Conservation (phyloP, 345 rosid species). For the Moricandia arvensis region DNA sequence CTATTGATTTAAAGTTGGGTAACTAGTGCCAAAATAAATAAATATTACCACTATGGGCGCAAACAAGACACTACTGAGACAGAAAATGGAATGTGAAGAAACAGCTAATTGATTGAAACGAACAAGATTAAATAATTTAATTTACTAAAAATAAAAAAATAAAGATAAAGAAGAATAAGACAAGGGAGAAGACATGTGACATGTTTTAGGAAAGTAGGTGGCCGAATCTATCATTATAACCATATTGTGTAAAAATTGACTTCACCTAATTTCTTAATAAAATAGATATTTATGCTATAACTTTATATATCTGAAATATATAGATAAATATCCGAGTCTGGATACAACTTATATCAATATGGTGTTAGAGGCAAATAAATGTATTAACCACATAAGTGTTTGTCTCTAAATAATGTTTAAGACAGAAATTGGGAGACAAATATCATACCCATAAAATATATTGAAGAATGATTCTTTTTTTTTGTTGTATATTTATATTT, state of each 20-base stretch:
- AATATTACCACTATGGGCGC: background rate
- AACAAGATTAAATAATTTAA: background rate
- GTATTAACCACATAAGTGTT: background rate
- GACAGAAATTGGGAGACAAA: constrained; percentile 5
- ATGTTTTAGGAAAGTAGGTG: constrained; percentile 40
- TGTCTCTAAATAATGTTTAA: background rate
- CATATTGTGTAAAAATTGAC: constrained; percentile 26
- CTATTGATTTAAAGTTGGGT: too few species aligned
- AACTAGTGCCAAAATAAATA: background rate
- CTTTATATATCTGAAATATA: too few species aligned
- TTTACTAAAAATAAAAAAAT: background rate
- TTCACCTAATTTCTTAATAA: constrained; percentile 17
- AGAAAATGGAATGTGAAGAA: constrained; percentile 28
- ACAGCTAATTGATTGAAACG: constrained; percentile 3
- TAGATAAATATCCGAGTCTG: background rate
- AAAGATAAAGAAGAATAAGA: constrained; percentile 20
- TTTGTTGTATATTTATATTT: too few species aligned
- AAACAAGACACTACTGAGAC: constrained; percentile 1
- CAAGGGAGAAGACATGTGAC: constrained; percentile 37
- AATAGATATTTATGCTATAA: too few species aligned
- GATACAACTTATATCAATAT: background rate
- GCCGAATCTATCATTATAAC: constrained; percentile 41
- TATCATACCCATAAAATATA: background rate
- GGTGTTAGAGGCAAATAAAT: background rate
- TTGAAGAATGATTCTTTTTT: too few species aligned